Conservation (phyloP, 768 basidiomycete genomes). For the Mycena chlorophos region DNA sequence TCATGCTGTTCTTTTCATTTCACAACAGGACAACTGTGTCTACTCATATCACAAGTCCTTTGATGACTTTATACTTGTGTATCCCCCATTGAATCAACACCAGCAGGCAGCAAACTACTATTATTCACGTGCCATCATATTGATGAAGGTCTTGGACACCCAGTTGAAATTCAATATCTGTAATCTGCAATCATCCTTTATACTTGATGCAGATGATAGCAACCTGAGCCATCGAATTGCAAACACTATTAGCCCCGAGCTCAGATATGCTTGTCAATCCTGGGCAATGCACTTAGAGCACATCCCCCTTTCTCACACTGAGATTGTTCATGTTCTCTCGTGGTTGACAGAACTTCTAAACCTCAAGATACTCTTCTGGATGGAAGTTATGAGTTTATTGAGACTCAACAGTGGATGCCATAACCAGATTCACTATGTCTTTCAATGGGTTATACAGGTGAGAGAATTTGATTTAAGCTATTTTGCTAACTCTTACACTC, state of each 20-base stretch:
- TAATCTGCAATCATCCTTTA: slow-evolving; percentile 2
- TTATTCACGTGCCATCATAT: slow-evolving; percentile 1
- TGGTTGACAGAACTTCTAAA: neutral
- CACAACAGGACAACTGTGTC: neutral
- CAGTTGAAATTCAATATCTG: slow-evolving; percentile 5
- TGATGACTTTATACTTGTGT: slow-evolving; percentile 1
- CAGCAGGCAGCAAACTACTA: neutral
- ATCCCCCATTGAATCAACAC: neutral
- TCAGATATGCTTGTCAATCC: slow-evolving; percentile 8
- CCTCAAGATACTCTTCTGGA: slow-evolving; percentile 12
- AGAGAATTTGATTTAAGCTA: neutral
- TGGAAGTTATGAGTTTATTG: slow-evolving; percentile 6
- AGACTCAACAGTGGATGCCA: slow-evolving; percentile 1
- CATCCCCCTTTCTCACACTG: neutral
- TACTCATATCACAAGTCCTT: slow-evolving; percentile 12
- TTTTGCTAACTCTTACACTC: neutral
- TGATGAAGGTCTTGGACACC: slow-evolving; percentile 8
- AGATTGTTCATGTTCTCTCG: neutral
- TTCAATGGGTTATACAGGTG: neutral
- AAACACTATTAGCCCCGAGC: neutral
- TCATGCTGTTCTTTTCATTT: slow-evolving; percentile 8
- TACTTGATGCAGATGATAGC: neutral
- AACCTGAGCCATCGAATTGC: neutral
- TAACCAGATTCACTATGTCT: neutral
- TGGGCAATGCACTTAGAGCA: slow-evolving; percentile 3